phyloP scores from a whole-genome alignment of 768 basidiomycete species.

The Lentinula guzmanii region DNA sequence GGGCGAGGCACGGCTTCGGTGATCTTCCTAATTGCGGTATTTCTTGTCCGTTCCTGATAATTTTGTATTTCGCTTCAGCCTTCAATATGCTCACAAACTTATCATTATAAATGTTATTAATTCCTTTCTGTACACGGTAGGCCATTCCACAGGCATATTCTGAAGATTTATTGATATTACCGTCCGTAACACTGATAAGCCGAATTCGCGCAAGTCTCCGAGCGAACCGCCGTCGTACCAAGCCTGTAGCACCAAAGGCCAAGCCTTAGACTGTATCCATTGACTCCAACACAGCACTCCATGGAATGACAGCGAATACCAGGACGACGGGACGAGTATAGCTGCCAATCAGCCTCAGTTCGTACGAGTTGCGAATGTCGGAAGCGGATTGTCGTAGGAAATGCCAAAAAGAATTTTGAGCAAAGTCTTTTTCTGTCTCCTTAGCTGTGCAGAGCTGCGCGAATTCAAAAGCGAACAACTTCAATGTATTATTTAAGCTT shows the following conservation, averaged over 20 bases:
- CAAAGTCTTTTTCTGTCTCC: background rate
- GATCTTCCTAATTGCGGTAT: background rate
- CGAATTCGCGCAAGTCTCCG: background rate
- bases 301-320: no score
- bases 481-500: no score
- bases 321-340: background rate
- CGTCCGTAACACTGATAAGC: background rate
- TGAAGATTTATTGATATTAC: background rate
- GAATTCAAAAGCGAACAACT: background rate
- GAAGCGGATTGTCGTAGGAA: background rate
- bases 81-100: no score
- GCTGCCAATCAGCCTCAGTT: background rate
- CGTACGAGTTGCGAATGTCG: background rate
- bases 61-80: background rate
- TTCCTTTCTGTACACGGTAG: no score
- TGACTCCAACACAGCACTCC: no score
- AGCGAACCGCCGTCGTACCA: background rate
- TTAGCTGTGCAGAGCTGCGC: background rate
- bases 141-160: background rate
- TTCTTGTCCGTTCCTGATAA: background rate
- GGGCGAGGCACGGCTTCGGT: background rate
- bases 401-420: background rate
- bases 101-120: no score
- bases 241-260: background rate
- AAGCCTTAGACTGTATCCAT: background rate